Evolutionary conservation across 2,329 filamentous ascomycete genomes (phyloP), one percentile per base, ranked within the genome.

Genomic region (Trichocomaceae sp.): DNA sequence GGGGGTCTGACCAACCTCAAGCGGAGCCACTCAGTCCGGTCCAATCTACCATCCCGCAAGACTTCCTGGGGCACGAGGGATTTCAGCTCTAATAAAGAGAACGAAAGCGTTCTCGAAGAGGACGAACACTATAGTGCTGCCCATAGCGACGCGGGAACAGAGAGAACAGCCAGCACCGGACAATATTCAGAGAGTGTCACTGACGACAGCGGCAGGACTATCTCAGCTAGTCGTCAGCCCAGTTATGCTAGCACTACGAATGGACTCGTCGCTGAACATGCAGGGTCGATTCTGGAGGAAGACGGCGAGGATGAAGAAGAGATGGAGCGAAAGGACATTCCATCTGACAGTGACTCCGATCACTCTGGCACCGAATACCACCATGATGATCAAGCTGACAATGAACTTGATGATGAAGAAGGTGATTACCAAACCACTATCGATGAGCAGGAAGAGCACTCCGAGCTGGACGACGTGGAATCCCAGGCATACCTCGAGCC

Each of bases 21-120:
- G 73, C 81, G 88, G 57, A 91, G 86, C 68, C 86, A 91, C 67
- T 90, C 87, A 56, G 86, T 90, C 61, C 85, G 87, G 63, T 83
- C 82, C 20, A 78, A 83, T 26, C 76, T 77, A 23, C 73, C 75
- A 0, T 67, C 82, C 47, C 79, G 87, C 47, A 90, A 90, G 72
- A 76, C 79, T 44, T 89, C 86, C 64, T 90, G 86, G 86, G 83
- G 79, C 29, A 39, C 80, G 15, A 75, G 71, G 31, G 68, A 61
- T 49, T 71, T 70, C 4, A 58, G 70, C 35, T 68, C 71, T 8
- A 74, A 78, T 64, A 85, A 86, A 68, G 84, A 86, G 65, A 86
- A 87, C 60, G 73, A 84, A 37, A 72, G 73, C 5, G 74, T 86
- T 39, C 77, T 77, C n/a, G 84, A 87, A 65, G 80, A 79, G 47